A percentile compares a stretch with the other conserved stretches of the same genome.
phyloP scores from a whole-genome alignment of 805 yeast species.

The Cephaloascus albidus region DNA sequence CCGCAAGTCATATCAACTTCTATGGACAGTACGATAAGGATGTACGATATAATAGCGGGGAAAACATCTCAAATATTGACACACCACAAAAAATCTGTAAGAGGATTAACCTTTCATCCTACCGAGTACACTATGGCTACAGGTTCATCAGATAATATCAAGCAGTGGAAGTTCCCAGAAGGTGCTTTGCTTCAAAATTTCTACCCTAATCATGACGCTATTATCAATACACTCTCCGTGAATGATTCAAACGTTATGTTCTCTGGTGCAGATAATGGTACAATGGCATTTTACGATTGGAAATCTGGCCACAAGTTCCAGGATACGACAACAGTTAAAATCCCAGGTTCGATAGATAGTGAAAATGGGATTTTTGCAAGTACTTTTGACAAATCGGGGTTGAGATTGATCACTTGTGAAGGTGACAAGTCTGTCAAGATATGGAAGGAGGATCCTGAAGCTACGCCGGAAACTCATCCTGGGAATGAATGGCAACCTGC shows the following conservation, averaged over 20 bases:
- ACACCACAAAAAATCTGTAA: conserved; percentile 74
- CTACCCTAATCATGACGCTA: conserved; percentile 35
- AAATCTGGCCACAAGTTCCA: conserved; percentile 58
- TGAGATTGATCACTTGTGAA: conserved; percentile 77
- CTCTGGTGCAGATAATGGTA: conserved; percentile 81
- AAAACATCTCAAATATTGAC: conserved; percentile 64
- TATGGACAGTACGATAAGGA: conserved; percentile 71
- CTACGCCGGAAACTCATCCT: conserved; percentile 24
- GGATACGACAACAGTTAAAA: conserved; percentile 36
- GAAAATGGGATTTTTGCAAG: conserved; percentile 64
- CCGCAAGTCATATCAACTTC: conserved; percentile 85
- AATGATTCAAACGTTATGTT: conserved; percentile 61
- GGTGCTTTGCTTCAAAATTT: conserved; percentile 59
- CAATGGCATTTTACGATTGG: conserved; percentile 72
- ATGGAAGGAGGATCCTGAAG: conserved; percentile 47
- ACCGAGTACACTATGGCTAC: conserved; percentile 66
- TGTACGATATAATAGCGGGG: conserved; percentile 90
- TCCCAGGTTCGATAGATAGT: conserved; percentile 64
- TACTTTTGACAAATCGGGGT: conserved; percentile 70
- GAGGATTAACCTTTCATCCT: conserved; percentile 66
- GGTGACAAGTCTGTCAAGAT: conserved; percentile 81
- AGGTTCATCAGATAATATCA: conserved; percentile 72
- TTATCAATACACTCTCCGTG: conserved; percentile 60
- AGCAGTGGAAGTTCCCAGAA: conserved; percentile 76
- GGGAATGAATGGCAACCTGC: not conserved